Percentiles rank a stretch among this genome's conserved stretches.
Conservation (phyloP, 441 rosid species). For the Arabidopsis hybrid region DNA sequence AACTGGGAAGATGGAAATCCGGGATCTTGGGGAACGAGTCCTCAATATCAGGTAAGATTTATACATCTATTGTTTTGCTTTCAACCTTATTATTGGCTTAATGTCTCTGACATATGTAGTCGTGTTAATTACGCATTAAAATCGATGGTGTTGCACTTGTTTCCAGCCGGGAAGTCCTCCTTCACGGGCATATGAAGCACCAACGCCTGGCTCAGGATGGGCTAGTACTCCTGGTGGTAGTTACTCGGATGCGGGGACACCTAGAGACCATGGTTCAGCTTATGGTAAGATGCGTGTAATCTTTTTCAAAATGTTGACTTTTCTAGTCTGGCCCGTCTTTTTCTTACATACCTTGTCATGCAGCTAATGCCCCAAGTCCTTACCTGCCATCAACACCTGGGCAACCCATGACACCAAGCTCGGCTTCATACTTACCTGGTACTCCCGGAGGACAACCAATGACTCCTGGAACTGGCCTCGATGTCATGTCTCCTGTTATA, state of each 20-base stretch:
- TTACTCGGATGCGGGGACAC: conserved; percentile 96
- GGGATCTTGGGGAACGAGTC: conserved; percentile 95
- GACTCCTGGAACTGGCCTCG: conserved; percentile 98
- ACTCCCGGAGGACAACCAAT: conserved; percentile 99
- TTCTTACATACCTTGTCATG: conserved; percentile 43
- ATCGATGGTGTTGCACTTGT: conserved; percentile 12
- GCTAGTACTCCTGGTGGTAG: conserved; percentile 90
- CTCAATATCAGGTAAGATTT: conserved; percentile 80
- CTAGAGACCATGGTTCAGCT: conserved; percentile 80
- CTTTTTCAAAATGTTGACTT: conserved; percentile 6
- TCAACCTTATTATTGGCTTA: not conserved
- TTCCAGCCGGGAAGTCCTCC: conserved; percentile 94
- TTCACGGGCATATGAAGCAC: conserved; percentile 90
- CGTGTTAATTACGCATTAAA: conserved; percentile 6
- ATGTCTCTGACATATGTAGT: conserved; percentile 2
- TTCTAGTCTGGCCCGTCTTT: conserved; percentile 15
- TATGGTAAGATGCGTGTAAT: conserved; percentile 57
- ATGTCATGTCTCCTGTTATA: conserved; percentile 93
- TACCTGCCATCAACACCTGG: conserved; percentile 95
- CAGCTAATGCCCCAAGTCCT: conserved; percentile 93
- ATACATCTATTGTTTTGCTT: conserved; percentile 15
- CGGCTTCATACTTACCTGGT: conserved; percentile 82
- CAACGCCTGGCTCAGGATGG: conserved; percentile 98
- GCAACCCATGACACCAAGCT: conserved; percentile 96
- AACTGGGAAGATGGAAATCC: conserved; percentile 98